phyloP scores from a whole-genome alignment of 768 basidiomycete species.

The Russula dissimulans region DNA sequence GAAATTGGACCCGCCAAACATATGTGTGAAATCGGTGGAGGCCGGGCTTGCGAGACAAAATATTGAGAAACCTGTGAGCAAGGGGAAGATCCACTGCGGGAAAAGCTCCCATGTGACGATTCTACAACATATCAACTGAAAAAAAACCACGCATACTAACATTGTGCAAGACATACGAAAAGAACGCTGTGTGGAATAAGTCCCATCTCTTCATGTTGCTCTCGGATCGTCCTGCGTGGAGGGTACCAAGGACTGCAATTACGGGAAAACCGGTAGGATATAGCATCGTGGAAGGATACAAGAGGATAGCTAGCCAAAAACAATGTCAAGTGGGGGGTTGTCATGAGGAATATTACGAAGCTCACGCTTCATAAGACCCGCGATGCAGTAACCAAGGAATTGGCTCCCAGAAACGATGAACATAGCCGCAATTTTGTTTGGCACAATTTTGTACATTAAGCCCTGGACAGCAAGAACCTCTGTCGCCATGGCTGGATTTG shows the following conservation, averaged over 20 bases:
- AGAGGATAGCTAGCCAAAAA: constrained; percentile 30
- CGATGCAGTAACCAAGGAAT: constrained; percentile 44
- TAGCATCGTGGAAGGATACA: constrained; percentile 48
- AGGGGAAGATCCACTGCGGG: constrained; percentile 18
- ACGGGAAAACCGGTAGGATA: constrained; percentile 40
- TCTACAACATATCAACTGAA: constrained; percentile 12
- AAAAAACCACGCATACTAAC: background rate
- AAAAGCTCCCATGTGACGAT: constrained; percentile 27
- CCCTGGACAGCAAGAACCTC: constrained; percentile 45
- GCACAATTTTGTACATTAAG: constrained; percentile 37
- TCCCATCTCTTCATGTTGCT: constrained; percentile 33
- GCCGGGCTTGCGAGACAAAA: constrained; percentile 25
- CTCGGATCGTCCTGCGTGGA: constrained; percentile 27
- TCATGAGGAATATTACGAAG: background rate
- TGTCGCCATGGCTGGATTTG: constrained; percentile 44
- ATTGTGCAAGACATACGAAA: constrained; percentile 22
- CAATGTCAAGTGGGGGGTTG: background rate
- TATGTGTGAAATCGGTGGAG: constrained; percentile 19
- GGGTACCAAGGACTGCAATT: constrained; percentile 40
- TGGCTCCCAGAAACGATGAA: constrained; percentile 33
- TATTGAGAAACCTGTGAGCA: constrained; percentile 24
- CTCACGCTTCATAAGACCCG: constrained; percentile 42
- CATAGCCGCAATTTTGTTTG: constrained; percentile 37
- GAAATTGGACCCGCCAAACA: constrained; percentile 22
- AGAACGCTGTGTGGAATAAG: constrained; percentile 41